Percentiles rank a stretch among this genome's conserved stretches.
Evolutionary conservation across 2,329 filamentous ascomycete genomes (phyloP).

Genomic region (Chrysosporium keratinophilum): DNA sequence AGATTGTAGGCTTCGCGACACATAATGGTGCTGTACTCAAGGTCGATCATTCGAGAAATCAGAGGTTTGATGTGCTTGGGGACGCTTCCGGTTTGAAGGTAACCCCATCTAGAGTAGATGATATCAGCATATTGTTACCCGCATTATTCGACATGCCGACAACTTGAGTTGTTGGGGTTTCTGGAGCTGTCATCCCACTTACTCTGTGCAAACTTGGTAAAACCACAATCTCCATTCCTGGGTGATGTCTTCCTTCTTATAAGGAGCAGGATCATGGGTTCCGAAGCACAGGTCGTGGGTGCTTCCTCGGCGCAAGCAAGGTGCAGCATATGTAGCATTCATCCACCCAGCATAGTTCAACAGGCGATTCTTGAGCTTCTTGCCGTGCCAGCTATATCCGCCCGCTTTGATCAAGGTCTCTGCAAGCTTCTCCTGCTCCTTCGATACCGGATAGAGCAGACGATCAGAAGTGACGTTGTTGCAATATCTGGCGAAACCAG

Average conservation of each 20-base stretch:
- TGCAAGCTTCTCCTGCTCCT: conserved; percentile 31
- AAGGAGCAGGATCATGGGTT: conserved; percentile 39
- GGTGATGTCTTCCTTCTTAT: conserved; percentile 35
- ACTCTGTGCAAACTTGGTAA: conserved; percentile 47
- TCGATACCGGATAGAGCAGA: conserved; percentile 36
- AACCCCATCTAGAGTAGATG: conserved; percentile 54
- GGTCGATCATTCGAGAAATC: conserved; percentile 58
- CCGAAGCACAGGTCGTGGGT: conserved; percentile 46
- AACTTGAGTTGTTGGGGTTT: too few relatives aligned
- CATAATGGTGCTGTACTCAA: conserved; percentile 51
- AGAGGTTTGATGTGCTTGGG: conserved; percentile 56
- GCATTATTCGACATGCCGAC: background rate
- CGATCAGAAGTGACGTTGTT: conserved; percentile 43
- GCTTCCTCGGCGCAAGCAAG: conserved; percentile 27
- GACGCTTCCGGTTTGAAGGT: conserved; percentile 61
- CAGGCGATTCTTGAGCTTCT: conserved; percentile 40
- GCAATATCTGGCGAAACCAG: conserved; percentile 46
- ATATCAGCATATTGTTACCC: background rate
- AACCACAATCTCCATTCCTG: conserved; percentile 45
- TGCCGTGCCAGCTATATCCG: conserved; percentile 37
- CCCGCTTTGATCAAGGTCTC: conserved; percentile 39
- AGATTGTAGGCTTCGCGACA: conserved; percentile 64
- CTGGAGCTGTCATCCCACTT: conserved; percentile 6
- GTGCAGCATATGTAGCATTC: conserved; percentile 35
- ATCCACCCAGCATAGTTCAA: conserved; percentile 50